Evolutionary conservation across 169 alveolate genomes (phyloP).

Genomic region (Plasmodium vivax): DNA sequence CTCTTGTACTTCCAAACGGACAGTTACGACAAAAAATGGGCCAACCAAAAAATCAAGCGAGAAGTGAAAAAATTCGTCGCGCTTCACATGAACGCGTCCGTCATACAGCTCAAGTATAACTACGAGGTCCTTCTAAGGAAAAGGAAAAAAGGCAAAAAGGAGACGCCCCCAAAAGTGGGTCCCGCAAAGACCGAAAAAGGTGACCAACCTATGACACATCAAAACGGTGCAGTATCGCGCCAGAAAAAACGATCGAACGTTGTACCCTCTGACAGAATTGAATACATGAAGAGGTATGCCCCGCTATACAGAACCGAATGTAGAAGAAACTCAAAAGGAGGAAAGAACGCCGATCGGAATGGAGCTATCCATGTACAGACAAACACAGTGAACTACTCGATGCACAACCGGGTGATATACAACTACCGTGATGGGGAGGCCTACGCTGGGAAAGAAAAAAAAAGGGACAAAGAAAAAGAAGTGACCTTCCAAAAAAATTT

Average conservation of each 20-base stretch:
- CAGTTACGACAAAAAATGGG: not conserved
- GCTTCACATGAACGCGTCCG: slow-evolving; percentile 40
- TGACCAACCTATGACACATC: not conserved
- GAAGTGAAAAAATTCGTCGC: slow-evolving; percentile 15
- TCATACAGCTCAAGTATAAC: slow-evolving; percentile 67
- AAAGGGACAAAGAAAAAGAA: not conserved
- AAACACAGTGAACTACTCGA: not conserved
- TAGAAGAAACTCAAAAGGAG: not conserved
- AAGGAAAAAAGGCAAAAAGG: slow-evolving; percentile 1
- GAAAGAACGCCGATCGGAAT: not conserved
- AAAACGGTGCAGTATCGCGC: not conserved
- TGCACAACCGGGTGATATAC: not conserved
- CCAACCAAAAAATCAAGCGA: not conserved
- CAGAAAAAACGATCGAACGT: slow-evolving; percentile 1
- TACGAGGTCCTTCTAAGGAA: not conserved
- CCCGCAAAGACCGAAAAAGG: not conserved
- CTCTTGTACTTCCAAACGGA: slow-evolving; percentile 25
- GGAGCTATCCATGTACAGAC: not conserved
- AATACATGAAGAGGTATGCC: slow-evolving; percentile 32
- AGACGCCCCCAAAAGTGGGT: not conserved
- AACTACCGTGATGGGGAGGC: not conserved
- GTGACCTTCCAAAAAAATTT: not conserved
- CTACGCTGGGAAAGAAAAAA: not conserved
- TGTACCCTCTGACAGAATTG: not conserved
- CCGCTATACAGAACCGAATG: not conserved